phyloP scores from a whole-genome alignment of 441 rosid species.

The Flueggea neowawraea region DNA sequence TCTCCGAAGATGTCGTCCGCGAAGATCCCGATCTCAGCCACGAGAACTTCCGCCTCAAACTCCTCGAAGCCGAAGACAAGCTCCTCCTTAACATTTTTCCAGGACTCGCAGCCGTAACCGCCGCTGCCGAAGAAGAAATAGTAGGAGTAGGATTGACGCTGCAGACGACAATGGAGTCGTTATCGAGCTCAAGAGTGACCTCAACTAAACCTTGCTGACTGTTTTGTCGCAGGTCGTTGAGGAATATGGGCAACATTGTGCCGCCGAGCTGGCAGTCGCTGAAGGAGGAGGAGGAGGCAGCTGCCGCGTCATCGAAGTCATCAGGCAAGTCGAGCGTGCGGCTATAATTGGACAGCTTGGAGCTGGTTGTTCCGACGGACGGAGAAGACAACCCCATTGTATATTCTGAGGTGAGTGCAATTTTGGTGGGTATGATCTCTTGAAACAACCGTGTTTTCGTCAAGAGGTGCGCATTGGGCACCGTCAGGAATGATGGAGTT shows the following conservation, averaged over 20 bases:
- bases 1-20: slow-evolving; percentile 35
- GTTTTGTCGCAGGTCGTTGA: slow-evolving; percentile 51
- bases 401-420: no score
- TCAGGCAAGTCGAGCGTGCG: slow-evolving; percentile 47
- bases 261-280: slow-evolving; percentile 43
- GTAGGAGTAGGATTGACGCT: slow-evolving; percentile 48
- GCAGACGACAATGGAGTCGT: slow-evolving; percentile 63
- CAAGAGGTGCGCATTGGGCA: no score
- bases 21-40: slow-evolving; percentile 60
- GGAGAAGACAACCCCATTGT: slow-evolving; percentile 49
- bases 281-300: neutral
- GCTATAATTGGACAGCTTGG: slow-evolving; percentile 48
- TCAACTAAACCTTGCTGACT: slow-evolving; percentile 59
- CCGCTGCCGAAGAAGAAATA: neutral
- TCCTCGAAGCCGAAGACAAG: slow-evolving; percentile 56
- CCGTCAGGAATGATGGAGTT: neutral
- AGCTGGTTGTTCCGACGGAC: slow-evolving; percentile 37
- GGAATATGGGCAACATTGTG: slow-evolving; percentile 86
- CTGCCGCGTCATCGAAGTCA: slow-evolving; percentile 18
- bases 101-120: neutral
- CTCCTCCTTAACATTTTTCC: slow-evolving; percentile 35
- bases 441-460: neutral
- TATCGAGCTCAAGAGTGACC: slow-evolving; percentile 71
- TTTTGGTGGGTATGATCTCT: no score
- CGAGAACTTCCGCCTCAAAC: slow-evolving; percentile 46